Conservation (phyloP, 495 filamentous ascomycete species). For the Xylaria palmicola region DNA sequence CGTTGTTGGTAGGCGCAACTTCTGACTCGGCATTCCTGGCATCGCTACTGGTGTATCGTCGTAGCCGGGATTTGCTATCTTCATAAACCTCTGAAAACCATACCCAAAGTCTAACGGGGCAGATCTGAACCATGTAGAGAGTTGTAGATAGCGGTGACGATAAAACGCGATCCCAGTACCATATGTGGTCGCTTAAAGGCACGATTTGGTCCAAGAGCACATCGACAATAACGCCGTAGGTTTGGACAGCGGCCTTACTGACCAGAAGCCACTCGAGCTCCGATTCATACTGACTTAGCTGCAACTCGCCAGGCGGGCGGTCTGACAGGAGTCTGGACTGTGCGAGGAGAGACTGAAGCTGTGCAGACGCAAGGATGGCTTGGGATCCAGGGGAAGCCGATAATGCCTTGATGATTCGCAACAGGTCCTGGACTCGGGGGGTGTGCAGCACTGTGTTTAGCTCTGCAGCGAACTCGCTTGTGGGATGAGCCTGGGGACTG, state of each 20-base stretch:
- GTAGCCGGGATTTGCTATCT: slow-evolving; percentile 52
- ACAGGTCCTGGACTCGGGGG: slow-evolving; percentile 51
- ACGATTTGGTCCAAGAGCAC: slow-evolving; percentile 75
- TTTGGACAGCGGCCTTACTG: slow-evolving; percentile 81
- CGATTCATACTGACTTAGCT: slow-evolving; percentile 51
- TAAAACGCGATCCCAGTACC: slow-evolving; percentile 88
- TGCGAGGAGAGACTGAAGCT: slow-evolving; percentile 58
- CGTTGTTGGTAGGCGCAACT: slow-evolving; percentile 9
- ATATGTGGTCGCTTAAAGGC: slow-evolving; percentile 77
- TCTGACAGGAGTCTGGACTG: slow-evolving; percentile 50
- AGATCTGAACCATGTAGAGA: slow-evolving; percentile 79
- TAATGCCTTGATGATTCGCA: slow-evolving; percentile 64
- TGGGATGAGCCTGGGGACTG: slow-evolving; percentile 6
- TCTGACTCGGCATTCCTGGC: slow-evolving; percentile 13
- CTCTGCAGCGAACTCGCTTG: slow-evolving; percentile 28
- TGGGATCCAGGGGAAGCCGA: slow-evolving; percentile 63
- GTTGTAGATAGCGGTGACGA: slow-evolving; percentile 68
- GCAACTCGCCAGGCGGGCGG: slow-evolving; percentile 21
- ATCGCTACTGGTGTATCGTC: slow-evolving; percentile 30
- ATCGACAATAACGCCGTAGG: slow-evolving; percentile 73
- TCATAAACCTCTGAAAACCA: slow-evolving; percentile 63
- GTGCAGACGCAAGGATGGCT: slow-evolving; percentile 48
- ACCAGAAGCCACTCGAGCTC: slow-evolving; percentile 87
- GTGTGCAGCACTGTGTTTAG: slow-evolving; percentile 30
- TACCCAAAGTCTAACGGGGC: slow-evolving; percentile 66